These are phyloP conservation scores for Aspergillus haitiensis DNA, from an alignment of 495 filamentous ascomycete species.

Conservation along the genomic window DNA sequence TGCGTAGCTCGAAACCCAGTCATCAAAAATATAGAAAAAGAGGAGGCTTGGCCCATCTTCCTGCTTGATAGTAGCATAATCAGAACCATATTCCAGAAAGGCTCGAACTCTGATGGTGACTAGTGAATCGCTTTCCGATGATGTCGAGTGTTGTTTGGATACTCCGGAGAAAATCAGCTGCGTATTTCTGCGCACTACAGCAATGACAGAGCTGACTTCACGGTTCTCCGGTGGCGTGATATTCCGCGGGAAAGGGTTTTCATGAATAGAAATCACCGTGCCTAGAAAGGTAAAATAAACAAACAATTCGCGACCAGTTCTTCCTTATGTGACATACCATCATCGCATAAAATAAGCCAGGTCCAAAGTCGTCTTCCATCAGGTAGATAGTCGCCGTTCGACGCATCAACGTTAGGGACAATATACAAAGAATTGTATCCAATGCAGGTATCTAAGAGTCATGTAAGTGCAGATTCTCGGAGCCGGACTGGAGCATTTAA, in stretches of 20 bases:
- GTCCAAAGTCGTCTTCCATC: conserved; percentile 68
- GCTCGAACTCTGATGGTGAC: conserved; percentile 55
- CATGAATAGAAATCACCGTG: conserved; percentile 76
- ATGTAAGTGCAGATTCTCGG: neutral
- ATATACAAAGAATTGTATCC: conserved; percentile 80
- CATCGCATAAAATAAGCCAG: conserved; percentile 80
- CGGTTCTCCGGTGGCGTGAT: conserved; percentile 28
- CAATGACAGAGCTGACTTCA: conserved; percentile 43
- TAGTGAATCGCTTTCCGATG: conserved; percentile 46
- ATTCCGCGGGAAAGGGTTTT: conserved; percentile 59
- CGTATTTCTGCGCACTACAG: conserved; percentile 64
- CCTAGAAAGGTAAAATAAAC: conserved; percentile 33
- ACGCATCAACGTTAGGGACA: conserved; percentile 36
- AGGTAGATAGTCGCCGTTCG: conserved; percentile 52
- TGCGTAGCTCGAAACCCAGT: conserved; percentile 71
- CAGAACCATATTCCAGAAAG: conserved; percentile 33
- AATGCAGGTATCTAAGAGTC: conserved; percentile 64
- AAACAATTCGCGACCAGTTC: neutral
- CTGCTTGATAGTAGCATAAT: conserved; percentile 44
- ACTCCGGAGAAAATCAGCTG: conserved; percentile 70
- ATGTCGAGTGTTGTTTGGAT: conserved; percentile 50
- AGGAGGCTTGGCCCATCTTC: conserved; percentile 72
- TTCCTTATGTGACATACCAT: conserved; percentile 50
- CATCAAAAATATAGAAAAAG: conserved; percentile 87
- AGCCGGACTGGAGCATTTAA: neutral